phyloP scores from a whole-genome alignment of 108 stramenopile species.

The Tribonema minus region DNA sequence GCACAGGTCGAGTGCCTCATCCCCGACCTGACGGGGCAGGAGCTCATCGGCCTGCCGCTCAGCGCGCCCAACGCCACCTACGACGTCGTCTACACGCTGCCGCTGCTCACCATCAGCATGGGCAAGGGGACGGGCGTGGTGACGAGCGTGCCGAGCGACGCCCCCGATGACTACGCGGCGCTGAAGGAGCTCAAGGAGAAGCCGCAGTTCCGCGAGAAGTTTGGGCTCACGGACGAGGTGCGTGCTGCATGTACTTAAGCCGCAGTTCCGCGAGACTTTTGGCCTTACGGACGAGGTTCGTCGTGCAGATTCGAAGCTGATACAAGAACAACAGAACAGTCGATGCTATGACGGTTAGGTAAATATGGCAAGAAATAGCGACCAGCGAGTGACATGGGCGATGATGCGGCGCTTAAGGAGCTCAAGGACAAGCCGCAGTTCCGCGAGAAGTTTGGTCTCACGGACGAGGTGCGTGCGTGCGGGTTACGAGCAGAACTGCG shows the following conservation, averaged over 20 bases:
- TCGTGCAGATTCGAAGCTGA: no score
- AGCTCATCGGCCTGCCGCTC: slow-evolving; percentile 86
- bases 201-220: slow-evolving; percentile 88
- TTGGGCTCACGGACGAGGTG: slow-evolving; percentile 85
- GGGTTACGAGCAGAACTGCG: no score
- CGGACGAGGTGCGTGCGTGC: slow-evolving; percentile 72
- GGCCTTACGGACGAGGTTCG: slow-evolving; percentile 84
- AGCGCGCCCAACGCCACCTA: slow-evolving; percentile 82
- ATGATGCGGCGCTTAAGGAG: slow-evolving; percentile 85
- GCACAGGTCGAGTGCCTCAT: slow-evolving; percentile 64
- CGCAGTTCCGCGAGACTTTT: slow-evolving; percentile 88
- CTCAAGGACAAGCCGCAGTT: slow-evolving; percentile 87
- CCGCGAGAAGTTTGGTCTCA: slow-evolving; percentile 85
- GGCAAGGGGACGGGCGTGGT: slow-evolving; percentile 96
- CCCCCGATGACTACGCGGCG: slow-evolving; percentile 94
- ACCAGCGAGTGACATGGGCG: no score
- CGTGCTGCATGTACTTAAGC: slow-evolving; percentile 56
- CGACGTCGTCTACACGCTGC: slow-evolving; percentile 90
- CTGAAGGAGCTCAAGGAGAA: slow-evolving; percentile 89
- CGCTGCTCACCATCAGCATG: slow-evolving; percentile 92
- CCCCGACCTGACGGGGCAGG: slow-evolving; percentile 75
- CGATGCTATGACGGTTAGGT: no score
- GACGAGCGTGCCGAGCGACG: slow-evolving; percentile 94
- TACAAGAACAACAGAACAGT: no score
- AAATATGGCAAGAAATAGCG: no score